Evolutionary conservation across 1,284 basidiomycete genomes (phyloP), one percentile per base, ranked within the genome.

Genomic region (Wolfiporia cocos): DNA sequence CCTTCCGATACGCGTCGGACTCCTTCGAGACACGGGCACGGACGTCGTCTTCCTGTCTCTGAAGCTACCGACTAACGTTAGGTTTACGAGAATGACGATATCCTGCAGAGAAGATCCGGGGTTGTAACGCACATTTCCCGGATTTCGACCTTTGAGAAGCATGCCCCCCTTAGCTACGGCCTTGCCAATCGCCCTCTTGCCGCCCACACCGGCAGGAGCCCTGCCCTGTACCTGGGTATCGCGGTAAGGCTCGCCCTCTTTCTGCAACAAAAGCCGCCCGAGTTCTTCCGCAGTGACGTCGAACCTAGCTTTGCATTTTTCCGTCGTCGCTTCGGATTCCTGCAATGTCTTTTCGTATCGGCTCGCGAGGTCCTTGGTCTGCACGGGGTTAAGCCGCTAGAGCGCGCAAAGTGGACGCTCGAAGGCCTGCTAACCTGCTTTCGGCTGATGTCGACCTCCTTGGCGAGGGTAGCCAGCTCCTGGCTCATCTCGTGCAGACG

Each of bases 401-500:
- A n/a, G n/a, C n/a, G n/a, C n/a, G n/a, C n/a, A n/a, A n/a, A n/a
- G n/a, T n/a, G n/a, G n/a, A n/a, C n/a, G n/a, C n/a, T n/a, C n/a
- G n/a, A n/a, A n/a, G n/a, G n/a, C n/a, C n/a, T n/a, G n/a, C n/a
- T n/a, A n/a, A 87, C 89, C 63, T 82, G 74, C 66, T 98, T 97
- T 42, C 95, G 74, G 58, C 85, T 86, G 69, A 92, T 93, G 52
- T 99, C 95, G 1, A 96, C 91, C 62, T 99, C 94, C 55, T 92
- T 90, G 1, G 83, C 78, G 2, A 98, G 68, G 18, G 76, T 84
- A 15, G 74, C 68, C n/a, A 98, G 72, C 61, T 99, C 95, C 33
- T 98, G 93, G 57, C 87, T 86, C 89, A 97, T 98, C 64, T 97
- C 94, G 55, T 85, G 86, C 39, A 99, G 70, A 32, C 92, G 81